phyloP scores from a whole-genome alignment of 257 asterid genomes.

The Solanum sitiens region DNA sequence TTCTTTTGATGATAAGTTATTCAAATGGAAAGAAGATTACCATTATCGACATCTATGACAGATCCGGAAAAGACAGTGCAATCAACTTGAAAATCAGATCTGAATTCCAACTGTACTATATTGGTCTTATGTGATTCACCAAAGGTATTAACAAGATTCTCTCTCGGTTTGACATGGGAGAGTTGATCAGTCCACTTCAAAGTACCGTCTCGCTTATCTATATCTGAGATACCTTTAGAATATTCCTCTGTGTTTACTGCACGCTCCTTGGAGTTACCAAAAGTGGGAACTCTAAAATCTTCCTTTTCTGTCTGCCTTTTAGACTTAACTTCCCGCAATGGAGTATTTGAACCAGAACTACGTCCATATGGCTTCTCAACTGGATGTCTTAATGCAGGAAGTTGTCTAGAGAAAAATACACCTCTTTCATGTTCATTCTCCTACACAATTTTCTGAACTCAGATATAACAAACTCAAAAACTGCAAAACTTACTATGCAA shows the following conservation, averaged over 20 bases:
- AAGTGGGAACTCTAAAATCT: conserved; percentile 64
- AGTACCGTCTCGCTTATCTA: conserved; percentile 9
- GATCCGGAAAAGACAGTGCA: conserved; percentile 5
- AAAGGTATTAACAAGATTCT: conserved; percentile 7
- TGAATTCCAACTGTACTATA: conserved; percentile 10
- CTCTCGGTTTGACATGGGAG: conserved; percentile 12
- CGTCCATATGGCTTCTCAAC: conserved; percentile 25
- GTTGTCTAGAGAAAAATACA: conserved; percentile 19
- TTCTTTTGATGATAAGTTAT: conserved; percentile 10
- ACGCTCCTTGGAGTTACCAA: conserved; percentile 24
- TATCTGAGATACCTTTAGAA: conserved; percentile 17
- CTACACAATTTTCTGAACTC: conserved; percentile 22
- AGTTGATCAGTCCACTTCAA: conserved; percentile 12
- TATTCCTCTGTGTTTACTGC: background rate
- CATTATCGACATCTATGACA: conserved; percentile 4
- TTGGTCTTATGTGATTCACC: conserved; percentile 13
- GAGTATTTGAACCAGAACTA: conserved; percentile 19
- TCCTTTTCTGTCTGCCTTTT: conserved; percentile 42
- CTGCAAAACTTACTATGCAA: background rate
- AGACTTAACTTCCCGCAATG: conserved; percentile 21
- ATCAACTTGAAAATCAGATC: conserved; percentile 12
- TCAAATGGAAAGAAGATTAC: conserved; percentile 11
- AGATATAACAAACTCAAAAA: background rate
- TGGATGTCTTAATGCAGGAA: conserved; percentile 22
- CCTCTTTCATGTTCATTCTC: conserved; percentile 33